These are phyloP conservation scores for Mycena filopes DNA, from an alignment of 768 basidiomycete species.

Conservation along the genomic window DNA sequence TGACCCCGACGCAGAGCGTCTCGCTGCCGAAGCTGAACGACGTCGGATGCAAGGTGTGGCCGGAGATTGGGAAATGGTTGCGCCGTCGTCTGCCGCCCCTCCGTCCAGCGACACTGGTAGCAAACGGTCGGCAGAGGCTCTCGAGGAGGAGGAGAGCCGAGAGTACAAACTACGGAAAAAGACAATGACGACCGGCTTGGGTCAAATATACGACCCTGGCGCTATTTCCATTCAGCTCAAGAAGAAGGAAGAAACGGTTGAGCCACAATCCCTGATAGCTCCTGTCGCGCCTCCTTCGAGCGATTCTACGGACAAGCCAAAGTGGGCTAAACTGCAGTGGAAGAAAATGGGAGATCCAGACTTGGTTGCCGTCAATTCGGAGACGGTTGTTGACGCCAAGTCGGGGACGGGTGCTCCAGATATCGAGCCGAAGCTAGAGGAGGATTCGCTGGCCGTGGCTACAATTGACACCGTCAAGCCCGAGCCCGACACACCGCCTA, in stretches of 20 bases:
- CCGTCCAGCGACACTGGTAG: slow-evolving; percentile 35
- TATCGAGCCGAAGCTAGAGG: slow-evolving; percentile 14
- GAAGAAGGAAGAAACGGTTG: slow-evolving; percentile 58
- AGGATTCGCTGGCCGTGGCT: slow-evolving; percentile 2
- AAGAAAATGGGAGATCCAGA: slow-evolving; percentile 33
- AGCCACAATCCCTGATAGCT: slow-evolving; percentile 25
- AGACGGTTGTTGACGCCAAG: slow-evolving; percentile 4
- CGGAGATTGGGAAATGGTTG: slow-evolving; percentile 82
- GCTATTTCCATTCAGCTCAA: slow-evolving; percentile 73
- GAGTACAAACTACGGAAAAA: slow-evolving; percentile 78
- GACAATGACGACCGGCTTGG: slow-evolving; percentile 67
- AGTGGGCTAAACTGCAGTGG: slow-evolving; percentile 49
- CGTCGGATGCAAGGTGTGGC: slow-evolving; percentile 74
- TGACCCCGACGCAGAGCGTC: slow-evolving; percentile 79
- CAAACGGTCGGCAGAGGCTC: slow-evolving; percentile 53
- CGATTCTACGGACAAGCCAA: slow-evolving; percentile 31
- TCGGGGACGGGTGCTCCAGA: too few relatives aligned
- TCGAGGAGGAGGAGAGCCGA: slow-evolving; percentile 63
- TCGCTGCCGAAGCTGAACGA: slow-evolving; percentile 68
- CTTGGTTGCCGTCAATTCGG: slow-evolving; percentile 4
- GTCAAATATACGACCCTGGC: slow-evolving; percentile 86
- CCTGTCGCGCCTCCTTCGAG: slow-evolving; percentile 21
- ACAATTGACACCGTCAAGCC: slow-evolving; percentile 15
- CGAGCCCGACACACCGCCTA: slow-evolving; percentile 15
- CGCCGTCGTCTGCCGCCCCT: slow-evolving; percentile 40